phyloP scores from a whole-genome alignment of 176 grass and related monocot genomes.

The Canna indica region DNA sequence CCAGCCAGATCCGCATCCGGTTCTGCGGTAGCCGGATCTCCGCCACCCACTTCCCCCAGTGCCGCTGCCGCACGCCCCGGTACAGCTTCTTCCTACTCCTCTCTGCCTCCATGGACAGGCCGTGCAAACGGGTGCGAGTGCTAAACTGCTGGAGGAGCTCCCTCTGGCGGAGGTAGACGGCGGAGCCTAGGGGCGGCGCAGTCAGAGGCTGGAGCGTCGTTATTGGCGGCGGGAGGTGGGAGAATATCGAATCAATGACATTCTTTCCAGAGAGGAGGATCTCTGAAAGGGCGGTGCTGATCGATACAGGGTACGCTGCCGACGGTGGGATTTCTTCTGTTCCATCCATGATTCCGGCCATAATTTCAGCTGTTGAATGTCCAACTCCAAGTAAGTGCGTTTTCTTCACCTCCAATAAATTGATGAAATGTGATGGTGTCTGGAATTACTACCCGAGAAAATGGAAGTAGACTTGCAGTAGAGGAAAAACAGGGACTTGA shows the following conservation, averaged over 20 bases:
- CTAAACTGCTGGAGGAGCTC: constrained; percentile 76
- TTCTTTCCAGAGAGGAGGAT: constrained; percentile 46
- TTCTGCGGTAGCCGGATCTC: constrained; percentile 87
- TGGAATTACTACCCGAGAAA: background rate
- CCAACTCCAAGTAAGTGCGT: background rate
- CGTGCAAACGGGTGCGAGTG: constrained; percentile 1
- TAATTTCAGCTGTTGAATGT: background rate
- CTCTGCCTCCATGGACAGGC: background rate
- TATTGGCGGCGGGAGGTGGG: constrained; percentile 37
- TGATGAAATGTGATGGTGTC: background rate
- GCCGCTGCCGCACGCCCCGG: constrained; percentile 81
- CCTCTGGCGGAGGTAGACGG: constrained; percentile 69
- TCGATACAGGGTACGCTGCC: constrained; percentile 20
- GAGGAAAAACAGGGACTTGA: background rate
- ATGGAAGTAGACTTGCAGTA: background rate
- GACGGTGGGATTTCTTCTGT: background rate
- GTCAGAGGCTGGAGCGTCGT: constrained; percentile 12
- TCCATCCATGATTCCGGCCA: background rate
- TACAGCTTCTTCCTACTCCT: constrained; percentile 39
- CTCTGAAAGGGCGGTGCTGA: constrained; percentile 36
- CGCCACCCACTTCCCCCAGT: constrained; percentile 95
- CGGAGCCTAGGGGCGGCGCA: constrained; percentile 53
- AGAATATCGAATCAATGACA: constrained; percentile 65
- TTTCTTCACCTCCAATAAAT: background rate
- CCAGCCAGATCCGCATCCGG: constrained; percentile 86